Evolutionary conservation across 768 basidiomycete species (phyloP).

Genomic region (Dendrothele bispora): DNA sequence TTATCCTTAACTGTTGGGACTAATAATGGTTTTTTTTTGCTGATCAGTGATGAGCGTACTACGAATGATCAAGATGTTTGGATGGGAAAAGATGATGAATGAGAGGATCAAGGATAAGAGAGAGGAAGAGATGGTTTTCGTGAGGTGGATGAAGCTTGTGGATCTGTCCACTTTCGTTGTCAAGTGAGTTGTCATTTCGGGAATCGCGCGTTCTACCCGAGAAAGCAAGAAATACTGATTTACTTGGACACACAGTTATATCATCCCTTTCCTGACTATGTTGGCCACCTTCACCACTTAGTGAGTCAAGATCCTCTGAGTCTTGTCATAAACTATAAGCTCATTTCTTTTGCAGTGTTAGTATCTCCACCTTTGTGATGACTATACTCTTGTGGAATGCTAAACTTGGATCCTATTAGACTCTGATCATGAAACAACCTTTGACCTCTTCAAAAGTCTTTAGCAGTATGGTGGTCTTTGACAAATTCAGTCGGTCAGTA

Average conservation of each 20-base stretch:
- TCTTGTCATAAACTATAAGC: not conserved
- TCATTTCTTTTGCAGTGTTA: not conserved
- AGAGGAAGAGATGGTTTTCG: conserved; percentile 56
- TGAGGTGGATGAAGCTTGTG: conserved; percentile 53
- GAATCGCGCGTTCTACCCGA: not conserved
- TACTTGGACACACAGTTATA: conserved; percentile 35
- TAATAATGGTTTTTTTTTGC: conserved; percentile 14
- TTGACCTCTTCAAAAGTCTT: conserved; percentile 46
- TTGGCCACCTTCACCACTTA: conserved; percentile 61
- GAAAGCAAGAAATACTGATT: not conserved
- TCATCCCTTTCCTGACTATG: conserved; percentile 68
- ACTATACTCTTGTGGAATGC: not conserved
- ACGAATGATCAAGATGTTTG: conserved; percentile 74
- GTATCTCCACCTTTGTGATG: not conserved
- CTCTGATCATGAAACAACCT: conserved; percentile 38
- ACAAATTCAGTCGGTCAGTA: conserved; percentile 28
- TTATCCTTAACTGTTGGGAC: not conserved
- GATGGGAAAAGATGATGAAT: conserved; percentile 59
- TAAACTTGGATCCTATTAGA: too few species aligned
- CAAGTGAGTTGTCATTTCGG: conserved; percentile 42
- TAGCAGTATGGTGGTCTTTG: conserved; percentile 60
- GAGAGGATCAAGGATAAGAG: conserved; percentile 53
- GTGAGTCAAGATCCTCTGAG: conserved; percentile 30
- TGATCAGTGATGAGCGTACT: conserved; percentile 54
- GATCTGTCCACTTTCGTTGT: conserved; percentile 42